Conservation (phyloP, 2,329 filamentous ascomycete genomes). For the Metarhizium anisopliae region DNA sequence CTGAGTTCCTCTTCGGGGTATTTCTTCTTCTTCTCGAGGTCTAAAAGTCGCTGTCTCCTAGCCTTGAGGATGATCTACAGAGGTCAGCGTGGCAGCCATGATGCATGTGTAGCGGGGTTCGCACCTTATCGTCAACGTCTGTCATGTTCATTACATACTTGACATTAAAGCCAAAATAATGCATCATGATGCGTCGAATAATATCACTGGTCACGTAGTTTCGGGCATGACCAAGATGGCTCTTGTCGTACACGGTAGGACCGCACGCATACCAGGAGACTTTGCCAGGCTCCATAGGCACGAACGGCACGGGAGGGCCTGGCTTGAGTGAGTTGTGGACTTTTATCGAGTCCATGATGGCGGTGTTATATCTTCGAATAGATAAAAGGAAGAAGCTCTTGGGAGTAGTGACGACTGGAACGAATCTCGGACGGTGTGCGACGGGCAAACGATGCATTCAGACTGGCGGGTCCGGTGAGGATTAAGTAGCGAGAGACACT, state of each 20-base stretch:
- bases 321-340: constrained; percentile 74
- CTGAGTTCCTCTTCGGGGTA: constrained; percentile 37
- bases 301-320: constrained; percentile 63
- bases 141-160: constrained; percentile 92
- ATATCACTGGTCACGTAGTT: constrained; percentile 92
- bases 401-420: constrained; percentile 16
- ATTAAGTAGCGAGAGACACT: constrained; percentile 8
- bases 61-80: constrained; percentile 49
- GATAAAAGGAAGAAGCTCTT: constrained; percentile 14
- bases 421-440: constrained; percentile 16
- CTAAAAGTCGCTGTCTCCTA: constrained; percentile 71
- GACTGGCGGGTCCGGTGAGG: constrained; percentile 8
- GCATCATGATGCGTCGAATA: constrained; percentile 68
- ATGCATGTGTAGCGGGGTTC: constrained; percentile 3
- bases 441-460: constrained; percentile 28
- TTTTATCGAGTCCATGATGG: constrained; percentile 50
- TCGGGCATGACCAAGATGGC: constrained; percentile 73
- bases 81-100: background rate
- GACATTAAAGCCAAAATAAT: constrained; percentile 77
- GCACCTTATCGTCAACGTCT: constrained; percentile 67
- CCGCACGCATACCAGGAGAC: constrained; percentile 87
- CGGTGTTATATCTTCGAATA: constrained; percentile 25
- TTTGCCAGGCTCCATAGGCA: constrained; percentile 61
- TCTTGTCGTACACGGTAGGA: constrained; percentile 76
- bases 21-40: constrained; percentile 66